Conservation (phyloP, 495 filamentous ascomycete genomes). For the Pseudevernia furfuracea region DNA sequence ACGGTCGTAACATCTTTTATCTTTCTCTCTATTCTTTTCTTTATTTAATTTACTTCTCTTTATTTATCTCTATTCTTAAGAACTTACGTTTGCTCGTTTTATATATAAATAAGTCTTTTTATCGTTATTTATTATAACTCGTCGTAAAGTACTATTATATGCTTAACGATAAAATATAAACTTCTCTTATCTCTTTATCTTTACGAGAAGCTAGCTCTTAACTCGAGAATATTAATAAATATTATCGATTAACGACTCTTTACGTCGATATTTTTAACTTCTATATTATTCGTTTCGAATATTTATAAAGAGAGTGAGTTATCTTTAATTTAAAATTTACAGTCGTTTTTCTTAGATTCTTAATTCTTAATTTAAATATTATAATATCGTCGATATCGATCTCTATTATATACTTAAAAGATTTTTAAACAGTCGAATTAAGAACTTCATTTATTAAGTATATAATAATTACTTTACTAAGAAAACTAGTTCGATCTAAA, state of each 20-base stretch:
- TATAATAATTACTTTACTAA: slow-evolving; percentile 10
- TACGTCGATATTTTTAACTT: slow-evolving; percentile 9
- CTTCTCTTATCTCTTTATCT: background rate
- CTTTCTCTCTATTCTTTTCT: too few relatives aligned
- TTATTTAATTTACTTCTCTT: too few relatives aligned
- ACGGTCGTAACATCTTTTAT: too few relatives aligned
- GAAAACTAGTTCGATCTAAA: slow-evolving; percentile 12
- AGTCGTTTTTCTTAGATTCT: background rate
- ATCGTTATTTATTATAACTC: background rate
- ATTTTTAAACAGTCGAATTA: slow-evolving; percentile 1
- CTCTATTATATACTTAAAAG: slow-evolving; percentile 4
- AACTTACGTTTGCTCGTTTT: background rate
- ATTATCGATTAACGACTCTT: slow-evolving; percentile 4
- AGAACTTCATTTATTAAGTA: slow-evolving; percentile 15
- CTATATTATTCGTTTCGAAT: slow-evolving; percentile 7
- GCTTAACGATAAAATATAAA: background rate
- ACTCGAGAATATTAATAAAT: slow-evolving; percentile 18
- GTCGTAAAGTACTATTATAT: background rate
- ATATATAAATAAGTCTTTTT: background rate
- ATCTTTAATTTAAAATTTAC: background rate
- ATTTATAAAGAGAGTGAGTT: slow-evolving; percentile 12
- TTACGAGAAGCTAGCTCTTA: background rate
- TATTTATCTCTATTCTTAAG: background rate
- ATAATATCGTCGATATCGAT: too few relatives aligned
- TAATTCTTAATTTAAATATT: slow-evolving; percentile 7